Percentiles rank a stretch among this genome's conserved stretches.
phyloP scores from a whole-genome alignment of 2,329 filamentous ascomycete genomes.

The Aspergillus sp. region DNA sequence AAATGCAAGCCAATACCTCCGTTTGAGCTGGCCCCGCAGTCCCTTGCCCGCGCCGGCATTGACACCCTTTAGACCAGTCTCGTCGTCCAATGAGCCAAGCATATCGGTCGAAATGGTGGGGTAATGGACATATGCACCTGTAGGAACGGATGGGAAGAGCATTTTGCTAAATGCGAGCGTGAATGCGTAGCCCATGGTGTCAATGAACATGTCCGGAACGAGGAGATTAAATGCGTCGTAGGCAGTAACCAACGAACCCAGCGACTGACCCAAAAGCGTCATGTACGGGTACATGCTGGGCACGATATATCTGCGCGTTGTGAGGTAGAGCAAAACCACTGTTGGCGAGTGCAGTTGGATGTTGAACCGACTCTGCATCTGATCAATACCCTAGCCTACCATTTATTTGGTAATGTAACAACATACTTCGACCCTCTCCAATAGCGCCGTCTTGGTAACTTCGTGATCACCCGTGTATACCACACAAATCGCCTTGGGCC shows the following conservation, averaged over 20 bases:
- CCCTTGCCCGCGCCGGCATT: conserved; percentile 79
- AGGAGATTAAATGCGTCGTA: conserved; percentile 91
- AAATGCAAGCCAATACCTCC: conserved; percentile 79
- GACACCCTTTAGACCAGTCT: conserved; percentile 59
- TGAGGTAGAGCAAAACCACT: conserved; percentile 82
- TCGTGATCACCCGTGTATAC: conserved; percentile 96
- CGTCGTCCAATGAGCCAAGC: conserved; percentile 71
- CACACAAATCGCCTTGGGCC: conserved; percentile 80
- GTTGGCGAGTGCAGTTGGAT: conserved; percentile 79
- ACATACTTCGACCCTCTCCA: conserved; percentile 65
- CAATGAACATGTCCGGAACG: conserved; percentile 87
- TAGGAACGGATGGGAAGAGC: conserved; percentile 73
- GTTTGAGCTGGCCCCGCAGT: conserved; percentile 63
- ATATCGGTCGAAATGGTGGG: conserved; percentile 98
- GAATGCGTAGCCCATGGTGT: conserved; percentile 98
- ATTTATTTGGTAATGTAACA: not conserved
- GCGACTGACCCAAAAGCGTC: conserved; percentile 85
- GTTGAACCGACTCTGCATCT: conserved; percentile 70
- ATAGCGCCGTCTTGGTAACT: conserved; percentile 69
- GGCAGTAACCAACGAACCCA: conserved; percentile 79
- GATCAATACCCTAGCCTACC: not conserved
- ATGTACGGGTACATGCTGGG: conserved; percentile 84
- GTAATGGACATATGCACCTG: conserved; percentile 93
- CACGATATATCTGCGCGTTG: conserved; percentile 78
- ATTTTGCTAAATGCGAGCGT: conserved; percentile 73